Percentiles rank a stretch among this genome's conserved stretches.
Conservation (phyloP, 2,329 filamentous ascomycete species). For the Colletotrichum lini region DNA sequence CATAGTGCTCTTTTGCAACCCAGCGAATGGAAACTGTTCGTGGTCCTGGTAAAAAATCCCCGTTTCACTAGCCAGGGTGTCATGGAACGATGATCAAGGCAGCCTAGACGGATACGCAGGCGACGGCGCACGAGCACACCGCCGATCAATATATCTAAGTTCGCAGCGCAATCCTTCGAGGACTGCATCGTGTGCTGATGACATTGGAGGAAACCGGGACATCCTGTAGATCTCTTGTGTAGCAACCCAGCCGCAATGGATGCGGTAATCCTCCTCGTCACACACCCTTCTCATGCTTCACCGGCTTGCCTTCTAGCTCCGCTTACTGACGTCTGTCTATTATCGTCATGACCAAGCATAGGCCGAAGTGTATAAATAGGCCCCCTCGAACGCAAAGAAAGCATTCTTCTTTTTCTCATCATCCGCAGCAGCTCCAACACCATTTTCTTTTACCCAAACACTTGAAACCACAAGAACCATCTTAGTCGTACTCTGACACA, state of each 20-base stretch:
- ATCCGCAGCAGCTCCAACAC: not conserved
- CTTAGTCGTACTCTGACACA: no score
- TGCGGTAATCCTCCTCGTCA: not conserved
- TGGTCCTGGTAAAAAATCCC: no score
- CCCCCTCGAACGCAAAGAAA: not conserved
- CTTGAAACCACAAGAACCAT: not conserved
- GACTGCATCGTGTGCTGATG: not conserved
- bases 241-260: not conserved
- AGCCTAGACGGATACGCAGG: not conserved
- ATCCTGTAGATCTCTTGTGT: not conserved
- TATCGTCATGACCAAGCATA: not conserved
- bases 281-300: not conserved
- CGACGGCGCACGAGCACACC: no score
- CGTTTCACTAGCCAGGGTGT: not conserved
- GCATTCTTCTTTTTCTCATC: not conserved
- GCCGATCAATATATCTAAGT: not conserved
- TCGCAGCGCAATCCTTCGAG: not conserved
- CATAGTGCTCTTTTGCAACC: not conserved
- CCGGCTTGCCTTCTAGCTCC: not conserved
- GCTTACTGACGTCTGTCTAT: not conserved
- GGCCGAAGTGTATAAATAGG: slow-evolving; percentile 1
- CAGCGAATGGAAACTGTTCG: not conserved
- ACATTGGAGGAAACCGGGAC: not conserved
- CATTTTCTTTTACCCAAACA: not conserved
- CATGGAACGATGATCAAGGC: not conserved